These are phyloP conservation scores for Rhododendron ovatum DNA, from an alignment of 148 eudicot species.

Conservation along the genomic window DNA sequence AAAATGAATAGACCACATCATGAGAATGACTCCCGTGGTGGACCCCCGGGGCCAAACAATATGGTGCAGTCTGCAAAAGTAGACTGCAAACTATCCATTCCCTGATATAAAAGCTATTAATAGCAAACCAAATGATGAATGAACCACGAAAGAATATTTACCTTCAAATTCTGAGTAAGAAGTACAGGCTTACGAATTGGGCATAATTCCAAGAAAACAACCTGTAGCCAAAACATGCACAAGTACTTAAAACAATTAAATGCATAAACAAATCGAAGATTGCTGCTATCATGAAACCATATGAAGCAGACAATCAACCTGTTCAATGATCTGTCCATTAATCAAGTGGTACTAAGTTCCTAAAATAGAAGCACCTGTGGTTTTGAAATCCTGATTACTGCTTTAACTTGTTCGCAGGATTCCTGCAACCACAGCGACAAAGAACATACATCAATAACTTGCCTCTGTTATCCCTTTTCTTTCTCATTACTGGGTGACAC, in stretches of 20 bases:
- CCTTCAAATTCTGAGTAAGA: slow-evolving; percentile 68
- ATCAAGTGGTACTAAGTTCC: neutral
- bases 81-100: neutral
- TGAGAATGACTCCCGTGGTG: neutral
- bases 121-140: neutral
- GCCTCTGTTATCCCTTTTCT: neutral
- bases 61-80: neutral
- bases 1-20: neutral
- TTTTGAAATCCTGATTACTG: slow-evolving; percentile 65
- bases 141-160: neutral
- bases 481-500: neutral
- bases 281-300: neutral
- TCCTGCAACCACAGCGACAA: slow-evolving; percentile 42
- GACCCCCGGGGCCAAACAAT: neutral
- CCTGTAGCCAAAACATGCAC: slow-evolving; percentile 37
- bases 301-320: slow-evolving; percentile 6
- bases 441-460: neutral
- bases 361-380: slow-evolving; percentile 62
- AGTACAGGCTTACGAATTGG: slow-evolving; percentile 75
- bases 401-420: slow-evolving; percentile 86
- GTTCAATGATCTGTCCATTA: slow-evolving; percentile 2
- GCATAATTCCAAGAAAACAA: slow-evolving; percentile 90
- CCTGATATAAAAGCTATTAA: neutral
- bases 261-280: neutral
- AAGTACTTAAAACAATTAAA: neutral